A percentile compares a stretch with the other conserved stretches of the same genome.
These are phyloP conservation scores for Wallacemonas sp. DNA, from an alignment of 208 protist species.

Conservation along the genomic window DNA sequence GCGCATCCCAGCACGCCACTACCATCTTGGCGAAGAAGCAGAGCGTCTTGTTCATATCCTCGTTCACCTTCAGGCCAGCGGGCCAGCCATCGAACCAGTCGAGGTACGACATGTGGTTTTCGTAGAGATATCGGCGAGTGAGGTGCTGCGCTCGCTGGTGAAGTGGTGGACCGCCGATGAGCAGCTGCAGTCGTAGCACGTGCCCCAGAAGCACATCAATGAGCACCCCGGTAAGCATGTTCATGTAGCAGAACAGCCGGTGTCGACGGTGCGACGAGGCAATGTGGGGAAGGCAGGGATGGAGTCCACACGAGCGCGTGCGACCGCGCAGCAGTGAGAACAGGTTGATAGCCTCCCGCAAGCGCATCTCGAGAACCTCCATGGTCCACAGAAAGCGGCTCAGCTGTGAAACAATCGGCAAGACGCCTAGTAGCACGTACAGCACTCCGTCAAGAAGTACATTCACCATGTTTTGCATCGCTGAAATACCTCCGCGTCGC, in stretches of 20 bases:
- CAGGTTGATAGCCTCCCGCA: conserved; percentile 65
- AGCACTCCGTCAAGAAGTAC: conserved; percentile 18
- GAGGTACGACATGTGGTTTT: conserved; percentile 83
- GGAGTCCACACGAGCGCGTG: conserved; percentile 66
- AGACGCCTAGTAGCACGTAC: conserved; percentile 21
- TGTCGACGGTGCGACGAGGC: conserved; percentile 14
- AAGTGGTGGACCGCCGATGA: conserved; percentile 35
- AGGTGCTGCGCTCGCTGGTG: conserved; percentile 35
- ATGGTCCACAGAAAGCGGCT: conserved; percentile 34
- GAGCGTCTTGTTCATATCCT: conserved; percentile 86
- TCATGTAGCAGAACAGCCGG: conserved; percentile 53
- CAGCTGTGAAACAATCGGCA: conserved; percentile 19
- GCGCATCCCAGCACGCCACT: conserved; percentile 64
- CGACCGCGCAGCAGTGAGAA: conserved; percentile 44
- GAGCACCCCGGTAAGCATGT: conserved; percentile 58
- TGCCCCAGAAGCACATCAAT: conserved; percentile 66
- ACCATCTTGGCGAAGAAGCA: conserved; percentile 77
- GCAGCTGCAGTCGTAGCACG: conserved; percentile 46
- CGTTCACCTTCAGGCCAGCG: conserved; percentile 94
- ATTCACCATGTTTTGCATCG: background rate
- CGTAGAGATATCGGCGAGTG: conserved; percentile 58
- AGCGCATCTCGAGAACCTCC: conserved; percentile 41
- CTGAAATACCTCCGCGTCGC: background rate
- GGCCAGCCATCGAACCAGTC: conserved; percentile 94
- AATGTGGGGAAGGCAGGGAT: conserved; percentile 73